Evolutionary conservation across 371 early-diverging fungal genomes (phyloP).

Genomic region (Blakeslea trispora): DNA sequence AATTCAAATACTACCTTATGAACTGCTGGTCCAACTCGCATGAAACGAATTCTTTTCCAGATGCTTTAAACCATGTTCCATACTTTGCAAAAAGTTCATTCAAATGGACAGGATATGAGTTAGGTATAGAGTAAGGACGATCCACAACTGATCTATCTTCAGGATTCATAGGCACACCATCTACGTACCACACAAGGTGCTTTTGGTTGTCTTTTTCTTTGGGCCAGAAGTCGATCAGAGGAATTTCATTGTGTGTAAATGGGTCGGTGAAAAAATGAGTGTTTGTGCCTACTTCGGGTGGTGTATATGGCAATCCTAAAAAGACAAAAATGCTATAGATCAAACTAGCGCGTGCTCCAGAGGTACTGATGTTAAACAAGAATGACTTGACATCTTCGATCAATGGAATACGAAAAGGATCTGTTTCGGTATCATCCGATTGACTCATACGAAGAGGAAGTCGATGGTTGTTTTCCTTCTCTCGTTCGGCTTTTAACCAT

Average conservation of each 20-base stretch:
- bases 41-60: constrained; percentile 22
- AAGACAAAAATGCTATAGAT: constrained; percentile 58
- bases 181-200: constrained; percentile 36
- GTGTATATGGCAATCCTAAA: constrained; percentile 57
- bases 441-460: constrained; percentile 35
- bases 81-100: constrained; percentile 43
- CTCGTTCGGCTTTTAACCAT: constrained; percentile 12
- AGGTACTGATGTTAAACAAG: constrained; percentile 56
- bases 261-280: constrained; percentile 54
- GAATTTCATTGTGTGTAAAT: constrained; percentile 56
- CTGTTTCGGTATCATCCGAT: constrained; percentile 42
- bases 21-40: constrained; percentile 40
- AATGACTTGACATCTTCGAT: constrained; percentile 73
- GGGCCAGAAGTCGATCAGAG: constrained; percentile 40
- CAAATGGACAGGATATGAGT: constrained; percentile 51
- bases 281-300: constrained; percentile 53
- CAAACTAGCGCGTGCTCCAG: constrained; percentile 40
- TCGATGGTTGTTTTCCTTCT: constrained; percentile 24
- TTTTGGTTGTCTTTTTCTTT: constrained; percentile 4
- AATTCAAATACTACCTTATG: constrained; percentile 36
- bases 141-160: constrained; percentile 26
- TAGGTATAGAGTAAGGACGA: constrained; percentile 45
- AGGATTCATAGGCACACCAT: constrained; percentile 49
- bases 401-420: constrained; percentile 71
- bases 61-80: constrained; percentile 42